Evolutionary conservation across 495 filamentous ascomycete genomes (phyloP), one percentile per base, ranked within the genome.

Genomic region (Glonium stellatum): DNA sequence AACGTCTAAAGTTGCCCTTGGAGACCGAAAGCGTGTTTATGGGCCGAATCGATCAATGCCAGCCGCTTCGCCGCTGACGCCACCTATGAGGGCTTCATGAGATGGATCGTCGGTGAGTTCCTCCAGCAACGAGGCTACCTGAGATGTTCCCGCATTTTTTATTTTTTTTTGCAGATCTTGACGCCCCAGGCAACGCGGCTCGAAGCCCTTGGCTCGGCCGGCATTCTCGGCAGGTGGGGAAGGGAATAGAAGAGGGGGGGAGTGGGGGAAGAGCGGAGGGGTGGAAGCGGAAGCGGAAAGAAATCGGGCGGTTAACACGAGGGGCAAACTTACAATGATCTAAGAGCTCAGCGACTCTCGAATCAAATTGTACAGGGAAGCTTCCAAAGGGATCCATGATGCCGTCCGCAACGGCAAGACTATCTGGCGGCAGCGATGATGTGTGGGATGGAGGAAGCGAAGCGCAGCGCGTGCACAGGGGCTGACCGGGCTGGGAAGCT

Each of bases 321-420:
- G 39, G 39, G 39, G 25, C 25, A 41, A 31, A 64, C 65, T 65
- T 57, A 68, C 65, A 68, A 35, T 68, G 62, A 42, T 52, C 42
- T 42, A 68, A 23, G 1, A 68, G 41, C 13, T 65, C 65, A 13
- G 61, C 57, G 13, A 62, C 54, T 5, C 36, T 58, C 18, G 42
- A 39, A 49, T 62, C 58, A 49, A 68, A 52, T 4, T 61, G 37
- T 0, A 68, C 51, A 15, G 65, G 50, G n/a, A 50, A 37, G 21
- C 49, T 62, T 15, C 59, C 58, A 50, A 68, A 68, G 10, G 65
- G 65, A 41, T 68, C 65, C n/a, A 68, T 46, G 13, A 65, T 50
- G 12, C 55, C 41, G 5, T 55, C 53, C 23, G 48, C 21, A 31
- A 48, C 44, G 44, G 22, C 22, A 22, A 23, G 13, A 31, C 18